Conservation (phyloP, 1,284 basidiomycete genomes). For the Puccinia polysora region DNA sequence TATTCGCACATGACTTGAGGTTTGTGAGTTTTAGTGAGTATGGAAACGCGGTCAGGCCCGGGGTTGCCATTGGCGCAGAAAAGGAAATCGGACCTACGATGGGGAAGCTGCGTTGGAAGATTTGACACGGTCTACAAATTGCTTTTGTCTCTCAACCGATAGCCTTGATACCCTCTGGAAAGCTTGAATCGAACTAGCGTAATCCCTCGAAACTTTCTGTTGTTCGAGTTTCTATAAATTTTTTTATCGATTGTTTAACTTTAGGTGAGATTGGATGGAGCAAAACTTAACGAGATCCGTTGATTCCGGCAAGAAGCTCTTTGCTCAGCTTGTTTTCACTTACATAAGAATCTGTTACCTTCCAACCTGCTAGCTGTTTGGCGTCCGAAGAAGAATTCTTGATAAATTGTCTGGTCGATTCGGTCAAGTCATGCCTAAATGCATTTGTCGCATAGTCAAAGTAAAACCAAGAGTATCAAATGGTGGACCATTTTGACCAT, state of each 20-base stretch:
- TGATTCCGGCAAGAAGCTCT: constrained; percentile 36
- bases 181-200: constrained; percentile 77
- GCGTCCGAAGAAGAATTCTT: constrained; percentile 88
- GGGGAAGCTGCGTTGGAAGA: constrained; percentile 53
- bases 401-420: constrained; percentile 86
- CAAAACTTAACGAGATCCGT: neutral
- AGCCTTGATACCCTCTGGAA: constrained; percentile 88
- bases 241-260: neutral
- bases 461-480: constrained; percentile 11
- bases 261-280: neutral
- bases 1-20: constrained; percentile 11
- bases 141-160: constrained; percentile 78
- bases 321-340: constrained; percentile 4
- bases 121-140: constrained; percentile 74
- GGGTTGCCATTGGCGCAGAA: constrained; percentile 58
- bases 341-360: constrained; percentile 28
- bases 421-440: constrained; percentile 72
- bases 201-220: constrained; percentile 61
- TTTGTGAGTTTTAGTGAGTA: too few species aligned
- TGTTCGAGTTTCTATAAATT: constrained; percentile 38
- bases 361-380: constrained; percentile 57
- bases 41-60: constrained; percentile 57
- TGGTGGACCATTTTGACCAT: neutral
- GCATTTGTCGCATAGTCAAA: neutral
- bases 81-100: constrained; percentile 66